Evolutionary conservation across 169 alveolate species (phyloP), one percentile per base, ranked within the genome.

Genomic region (Ichthyophthirius multifiliis): DNA sequence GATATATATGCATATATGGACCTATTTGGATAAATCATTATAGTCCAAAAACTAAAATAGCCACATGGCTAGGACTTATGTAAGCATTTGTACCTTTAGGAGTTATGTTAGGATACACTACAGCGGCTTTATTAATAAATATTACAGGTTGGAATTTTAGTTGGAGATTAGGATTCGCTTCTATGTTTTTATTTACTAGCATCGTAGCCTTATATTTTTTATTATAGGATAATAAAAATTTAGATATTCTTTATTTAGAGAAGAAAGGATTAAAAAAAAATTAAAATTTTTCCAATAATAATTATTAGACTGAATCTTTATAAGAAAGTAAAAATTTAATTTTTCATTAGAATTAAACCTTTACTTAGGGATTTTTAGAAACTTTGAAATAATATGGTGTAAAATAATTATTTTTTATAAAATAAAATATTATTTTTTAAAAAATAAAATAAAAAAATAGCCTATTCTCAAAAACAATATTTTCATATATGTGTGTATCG

Each of bases 11-110:
- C 9, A 91, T 91, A 27, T 88, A 91, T 62, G 91, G 85, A 23
- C 95, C 95, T 10, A 92, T 91, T 9, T 91, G 95, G 95, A 89
- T 88, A 16, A 91, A 91, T 88, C 89, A 88, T 47, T 91, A 83
- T 74, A 63, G 90, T 15, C 95, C 95, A 4, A 35, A 41, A 1
- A 83, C 80, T 46, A 73, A 82, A 31, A 83, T 82, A 63, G 82
- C 95, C 10, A 88, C 83, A 43, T 91, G 95, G 95, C 88, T 91
- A 94, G 95, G 93, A 2, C 41, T 86, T 9, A 62, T 88, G 41
- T 89, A 91, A 45, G 67, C 93, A 43, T 87, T 88, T 43, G 85
- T 77, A 1, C 90, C 83, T 9, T 62, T 88, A 30, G 95, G 95
- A 4, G 89, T 91, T 6, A 83, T 91, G 43, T 45, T 80, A 16